A percentile compares a stretch with the other conserved stretches of the same genome.
Conservation (phyloP, 495 filamentous ascomycete genomes). For the Daldinia childiae region DNA sequence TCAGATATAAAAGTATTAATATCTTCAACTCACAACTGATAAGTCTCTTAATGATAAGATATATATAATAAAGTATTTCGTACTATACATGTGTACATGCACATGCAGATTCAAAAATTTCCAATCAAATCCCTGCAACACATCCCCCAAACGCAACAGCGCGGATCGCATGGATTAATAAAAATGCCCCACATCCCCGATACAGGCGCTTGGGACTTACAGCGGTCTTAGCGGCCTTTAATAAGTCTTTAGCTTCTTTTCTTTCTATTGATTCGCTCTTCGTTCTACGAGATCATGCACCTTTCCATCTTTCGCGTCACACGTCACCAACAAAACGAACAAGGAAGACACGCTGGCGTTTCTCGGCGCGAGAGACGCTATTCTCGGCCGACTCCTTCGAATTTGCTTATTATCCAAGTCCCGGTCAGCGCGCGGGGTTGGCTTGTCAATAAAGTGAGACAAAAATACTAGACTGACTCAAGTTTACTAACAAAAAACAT, state of each 20-base stretch:
- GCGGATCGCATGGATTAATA: constrained; percentile 28
- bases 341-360: constrained; percentile 21
- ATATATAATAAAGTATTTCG: not conserved
- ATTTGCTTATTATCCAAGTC: not conserved
- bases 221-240: constrained; percentile 18
- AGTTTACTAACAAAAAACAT: no score
- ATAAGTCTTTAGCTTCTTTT: not conserved
- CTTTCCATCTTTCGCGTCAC: constrained; percentile 25
- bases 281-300: constrained; percentile 6
- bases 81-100: not conserved
- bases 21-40: not conserved
- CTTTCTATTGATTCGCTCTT: constrained; percentile 13
- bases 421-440: not conserved
- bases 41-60: not conserved
- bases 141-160: constrained; percentile 40
- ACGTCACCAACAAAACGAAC: constrained; percentile 29
- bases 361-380: constrained; percentile 28
- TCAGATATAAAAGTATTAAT: not conserved
- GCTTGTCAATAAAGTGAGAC: not conserved
- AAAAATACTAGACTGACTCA: not conserved
- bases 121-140: constrained; percentile 37
- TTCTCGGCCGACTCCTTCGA: constrained; percentile 26
- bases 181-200: constrained; percentile 26
- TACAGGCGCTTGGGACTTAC: constrained; percentile 36
- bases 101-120: not conserved